A percentile compares a stretch with the other conserved stretches of the same genome.
Evolutionary conservation across 1,284 basidiomycete genomes (phyloP).

Genomic region (Irpex sp.): DNA sequence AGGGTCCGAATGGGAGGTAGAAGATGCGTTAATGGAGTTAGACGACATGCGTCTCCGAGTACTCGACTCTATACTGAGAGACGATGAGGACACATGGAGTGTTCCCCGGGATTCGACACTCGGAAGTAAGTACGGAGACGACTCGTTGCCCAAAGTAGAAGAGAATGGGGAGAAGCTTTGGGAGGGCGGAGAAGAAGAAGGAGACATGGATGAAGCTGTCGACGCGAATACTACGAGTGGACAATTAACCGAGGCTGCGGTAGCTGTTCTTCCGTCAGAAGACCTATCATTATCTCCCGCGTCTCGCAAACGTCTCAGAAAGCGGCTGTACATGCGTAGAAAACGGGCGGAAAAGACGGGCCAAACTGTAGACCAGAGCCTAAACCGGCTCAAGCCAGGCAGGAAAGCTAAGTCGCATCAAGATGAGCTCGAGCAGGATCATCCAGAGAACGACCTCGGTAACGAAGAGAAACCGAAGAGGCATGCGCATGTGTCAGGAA

Average conservation of each 20-base stretch:
- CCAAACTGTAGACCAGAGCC: slow-evolving; percentile 25
- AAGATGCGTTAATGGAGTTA: slow-evolving; percentile 35
- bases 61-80: slow-evolving; percentile 45
- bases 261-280: neutral
- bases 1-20: slow-evolving; percentile 29
- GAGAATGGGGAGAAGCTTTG: neutral
- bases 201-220: neutral
- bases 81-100: slow-evolving; percentile 26
- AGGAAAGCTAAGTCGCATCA: slow-evolving; percentile 27
- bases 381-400: slow-evolving; percentile 43
- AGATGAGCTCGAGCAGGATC: neutral
- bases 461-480: slow-evolving; percentile 4
- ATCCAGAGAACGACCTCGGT: neutral
- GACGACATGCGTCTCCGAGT: slow-evolving; percentile 35
- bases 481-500: slow-evolving; percentile 29
- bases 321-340: slow-evolving; percentile 69
- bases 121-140: neutral
- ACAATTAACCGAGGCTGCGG: neutral
- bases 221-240: neutral
- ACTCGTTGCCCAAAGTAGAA: neutral
- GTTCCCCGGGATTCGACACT: neutral
- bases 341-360: slow-evolving; percentile 54
- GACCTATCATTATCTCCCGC: slow-evolving; percentile 34
- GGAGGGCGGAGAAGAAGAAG: neutral
- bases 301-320: slow-evolving; percentile 52